A percentile compares a stretch with the other conserved stretches of the same genome.
Evolutionary conservation across 2,329 filamentous ascomycete species (phyloP).

Genomic region (Aspergillus sp.): DNA sequence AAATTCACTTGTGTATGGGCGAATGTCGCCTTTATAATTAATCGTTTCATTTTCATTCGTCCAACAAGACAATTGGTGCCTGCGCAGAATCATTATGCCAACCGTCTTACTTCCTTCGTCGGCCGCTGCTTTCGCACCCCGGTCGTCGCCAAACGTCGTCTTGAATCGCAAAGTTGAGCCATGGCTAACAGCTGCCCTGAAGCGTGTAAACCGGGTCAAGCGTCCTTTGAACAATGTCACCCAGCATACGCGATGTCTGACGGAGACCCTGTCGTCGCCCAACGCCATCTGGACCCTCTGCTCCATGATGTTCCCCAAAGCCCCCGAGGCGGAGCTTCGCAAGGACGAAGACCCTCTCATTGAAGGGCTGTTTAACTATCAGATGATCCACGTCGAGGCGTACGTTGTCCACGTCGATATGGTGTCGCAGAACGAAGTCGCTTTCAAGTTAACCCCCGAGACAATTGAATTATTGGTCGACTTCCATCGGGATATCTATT

Average conservation of each 20-base stretch:
- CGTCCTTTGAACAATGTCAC: conserved; percentile 93
- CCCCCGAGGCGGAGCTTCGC: conserved; percentile 74
- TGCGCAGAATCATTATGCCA: conserved; percentile 66
- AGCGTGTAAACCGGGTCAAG: conserved; percentile 95
- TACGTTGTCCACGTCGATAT: conserved; percentile 99
- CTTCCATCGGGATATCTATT: conserved; percentile 94
- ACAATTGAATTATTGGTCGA: conserved; percentile 89
- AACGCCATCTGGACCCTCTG: conserved; percentile 93
- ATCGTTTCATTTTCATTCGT: conserved; percentile 23
- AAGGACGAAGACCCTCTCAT: conserved; percentile 75
- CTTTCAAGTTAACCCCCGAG: conserved; percentile 92
- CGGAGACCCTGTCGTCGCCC: conserved; percentile 80
- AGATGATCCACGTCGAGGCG: conserved; percentile 87
- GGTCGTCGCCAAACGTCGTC: conserved; percentile 90
- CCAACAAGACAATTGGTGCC: conserved; percentile 40
- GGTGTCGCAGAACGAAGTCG: conserved; percentile 94
- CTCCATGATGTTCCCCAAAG: conserved; percentile 87
- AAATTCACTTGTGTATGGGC: conserved; percentile 24
- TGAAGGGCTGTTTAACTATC: conserved; percentile 86
- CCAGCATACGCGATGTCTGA: conserved; percentile 91
- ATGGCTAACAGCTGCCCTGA: conserved; percentile 93
- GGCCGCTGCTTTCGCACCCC: conserved; percentile 89
- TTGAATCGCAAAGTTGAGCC: conserved; percentile 86
- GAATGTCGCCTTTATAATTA: conserved; percentile 34
- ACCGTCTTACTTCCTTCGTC: conserved; percentile 90